Base-by-base conservation (phyloP, 495 filamentous ascomycete species). In the Gamarada debralockiae region DNA sequence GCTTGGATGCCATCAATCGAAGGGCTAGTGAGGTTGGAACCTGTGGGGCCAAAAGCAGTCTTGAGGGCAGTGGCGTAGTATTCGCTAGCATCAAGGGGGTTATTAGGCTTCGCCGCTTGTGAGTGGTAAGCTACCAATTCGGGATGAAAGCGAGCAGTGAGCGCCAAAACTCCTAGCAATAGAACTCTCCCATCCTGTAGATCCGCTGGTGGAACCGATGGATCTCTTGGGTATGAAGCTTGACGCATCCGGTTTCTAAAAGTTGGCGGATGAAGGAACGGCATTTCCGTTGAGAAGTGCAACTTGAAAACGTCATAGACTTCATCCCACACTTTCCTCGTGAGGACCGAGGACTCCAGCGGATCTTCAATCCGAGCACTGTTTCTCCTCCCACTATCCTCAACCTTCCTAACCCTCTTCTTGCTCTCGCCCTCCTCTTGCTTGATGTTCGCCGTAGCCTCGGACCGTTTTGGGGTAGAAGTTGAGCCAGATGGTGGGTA, bases 231-330 rank as follows among this genome's bases (percentile, higher is more conserved):
- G 24, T 50, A 63, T 1, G 56, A 44, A 53, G 50, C 71, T 68
- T 42, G 69, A 67, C 39, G 70, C 52, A 48, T 71, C 60, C 29
- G 75, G 59, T 79, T 71, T 62, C 85, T 85, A 60, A 95, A 85
- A 0, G 85, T 89, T 1, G 86, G 83, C 13, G 87, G 76, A 59
- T 93, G 87, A 15, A 95, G 72, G 64, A 95, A 95, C 2, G 90
- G 88, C 42, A 95, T 74, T 43, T 92, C 82, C 0, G 89, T 85
- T 0, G 86, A 86, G 63, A 85, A 92, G 65, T 95, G 87, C 14
- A 87, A 73, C 68, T 90, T 83, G 65, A 89, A 95, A 42, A 89
- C 79, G 55, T 91, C 87, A 57, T 89, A 87, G 55, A 89, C 65
- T 49, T 82, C 79, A 56, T 81, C 80, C 83, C 83, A 89, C 3